Evolutionary conservation across 2,329 filamentous ascomycete genomes (phyloP), one percentile per base, ranked within the genome.

Genomic region (Hawksworthiomyces lignivorus): DNA sequence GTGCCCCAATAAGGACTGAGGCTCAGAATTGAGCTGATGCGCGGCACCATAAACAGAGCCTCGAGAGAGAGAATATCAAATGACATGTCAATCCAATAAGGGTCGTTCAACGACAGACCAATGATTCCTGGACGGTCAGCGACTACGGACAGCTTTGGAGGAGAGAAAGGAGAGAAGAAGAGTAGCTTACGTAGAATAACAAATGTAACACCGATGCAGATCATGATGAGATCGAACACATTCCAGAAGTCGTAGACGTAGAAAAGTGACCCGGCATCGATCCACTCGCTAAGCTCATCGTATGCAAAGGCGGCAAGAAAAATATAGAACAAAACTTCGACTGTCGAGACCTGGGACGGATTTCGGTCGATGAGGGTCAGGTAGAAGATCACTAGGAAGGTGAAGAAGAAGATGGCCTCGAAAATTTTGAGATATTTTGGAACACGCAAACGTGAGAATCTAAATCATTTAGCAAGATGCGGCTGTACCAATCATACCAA

Each of bases 21-120:
- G 57, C 84, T 90, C 48, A 95, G 72, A 39, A 96, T 74, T 12
- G 88, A 94, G 64, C 84, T 94, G 51, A 94, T 84, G 46, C 86
- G 82, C 14, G 89, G 89, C 17, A 95, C 84, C 62, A 96, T 81
- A 59, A 96, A 90, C 9, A 96, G 71, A 1, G 87, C 89, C 60
- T 95, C 87, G 12, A 96, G 69, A 0, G 87, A 83, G 18, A 96
- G 68, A n/a, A 96, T 81, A 55, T 96, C 87, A 58, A 95, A 96
- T 1, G 87, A 82, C 4, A 82, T 70, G 46, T 92, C 83, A 35
- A 83, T 83, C n/a, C 87, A 73, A 14, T 69, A 62, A 9, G 67
- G 61, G 49, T 81, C 77, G 18, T 75, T 60, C 39, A 73, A 75
- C 18, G 70, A 68, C 20, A 90, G 59, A 0, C 86, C 87, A 37